A percentile compares a stretch with the other conserved stretches of the same genome.
phyloP scores from a whole-genome alignment of 371 early-diverging fungal genomes.

The Mortierella sp. region DNA sequence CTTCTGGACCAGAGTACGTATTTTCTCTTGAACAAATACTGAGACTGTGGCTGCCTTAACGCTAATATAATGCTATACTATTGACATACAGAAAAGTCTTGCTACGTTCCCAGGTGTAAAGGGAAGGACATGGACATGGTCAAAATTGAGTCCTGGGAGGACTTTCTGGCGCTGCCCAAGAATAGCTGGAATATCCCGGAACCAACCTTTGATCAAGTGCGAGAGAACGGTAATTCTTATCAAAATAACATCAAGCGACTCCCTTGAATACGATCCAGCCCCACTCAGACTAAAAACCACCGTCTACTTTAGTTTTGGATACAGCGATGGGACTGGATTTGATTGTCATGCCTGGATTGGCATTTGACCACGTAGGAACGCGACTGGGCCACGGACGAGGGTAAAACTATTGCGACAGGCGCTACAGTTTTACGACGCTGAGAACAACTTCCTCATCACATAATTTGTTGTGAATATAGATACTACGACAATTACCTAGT shows the following conservation, averaged over 20 bases:
- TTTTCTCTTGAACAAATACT: too few relatives aligned
- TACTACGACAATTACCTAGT: conserved; percentile 58
- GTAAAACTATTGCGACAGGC: too few relatives aligned
- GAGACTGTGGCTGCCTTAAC: too few relatives aligned
- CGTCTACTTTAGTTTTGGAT: conserved; percentile 61
- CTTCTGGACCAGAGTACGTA: conserved; percentile 57
- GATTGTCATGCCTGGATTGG: conserved; percentile 76
- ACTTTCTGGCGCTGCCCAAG: conserved; percentile 67
- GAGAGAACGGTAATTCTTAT: conserved; percentile 64
- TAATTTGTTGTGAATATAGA: too few relatives aligned
- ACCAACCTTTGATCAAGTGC: conserved; percentile 61
- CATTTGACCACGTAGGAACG: conserved; percentile 71
- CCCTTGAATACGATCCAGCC: too few relatives aligned
- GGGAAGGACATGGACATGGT: conserved; percentile 79
- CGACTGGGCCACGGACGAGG: conserved; percentile 82
- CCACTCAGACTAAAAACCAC: too few relatives aligned
- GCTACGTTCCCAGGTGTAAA: conserved; percentile 76
- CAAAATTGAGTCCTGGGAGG: conserved; percentile 66
- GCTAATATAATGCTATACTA: neutral
- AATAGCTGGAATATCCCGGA: conserved; percentile 80
- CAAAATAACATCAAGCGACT: too few relatives aligned
- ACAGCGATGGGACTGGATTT: conserved; percentile 65
- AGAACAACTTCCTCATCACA: too few relatives aligned
- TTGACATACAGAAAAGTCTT: conserved; percentile 61
- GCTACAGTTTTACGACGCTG: too few relatives aligned